These are phyloP conservation scores for Coemansia sp. DNA, from an alignment of 192 early-diverging fungal genomes.

Conservation along the genomic window DNA sequence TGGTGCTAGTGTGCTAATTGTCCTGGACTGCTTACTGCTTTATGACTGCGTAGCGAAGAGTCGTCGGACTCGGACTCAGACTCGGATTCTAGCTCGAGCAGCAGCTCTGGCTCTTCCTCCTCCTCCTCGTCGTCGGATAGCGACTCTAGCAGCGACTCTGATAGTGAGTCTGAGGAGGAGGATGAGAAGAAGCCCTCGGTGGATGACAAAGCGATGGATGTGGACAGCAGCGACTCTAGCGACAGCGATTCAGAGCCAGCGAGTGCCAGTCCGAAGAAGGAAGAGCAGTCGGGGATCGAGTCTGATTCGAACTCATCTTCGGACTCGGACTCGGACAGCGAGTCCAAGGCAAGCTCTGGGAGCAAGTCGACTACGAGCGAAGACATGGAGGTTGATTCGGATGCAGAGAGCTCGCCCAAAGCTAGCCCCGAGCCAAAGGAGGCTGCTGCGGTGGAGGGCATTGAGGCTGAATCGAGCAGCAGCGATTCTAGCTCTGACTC, in stretches of 20 bases:
- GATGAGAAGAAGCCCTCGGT: neutral
- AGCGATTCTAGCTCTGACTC: slow-evolving; percentile 15
- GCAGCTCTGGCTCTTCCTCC: neutral
- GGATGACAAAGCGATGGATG: neutral
- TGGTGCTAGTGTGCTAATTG: neutral
- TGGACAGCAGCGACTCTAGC: slow-evolving; percentile 10
- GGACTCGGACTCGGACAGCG: neutral
- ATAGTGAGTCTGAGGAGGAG: slow-evolving; percentile 8
- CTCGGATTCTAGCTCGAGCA: slow-evolving; percentile 16
- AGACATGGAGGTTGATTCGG: slow-evolving; percentile 5
- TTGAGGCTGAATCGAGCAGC: neutral
- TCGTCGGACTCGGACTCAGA: slow-evolving; percentile 10
- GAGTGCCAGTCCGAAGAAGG: neutral
- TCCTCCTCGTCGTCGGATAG: slow-evolving; percentile 2
- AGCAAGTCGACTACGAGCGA: slow-evolving; percentile 5
- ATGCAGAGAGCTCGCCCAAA: slow-evolving; percentile 4
- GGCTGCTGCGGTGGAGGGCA: neutral
- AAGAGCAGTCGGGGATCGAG: neutral
- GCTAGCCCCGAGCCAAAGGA: neutral
- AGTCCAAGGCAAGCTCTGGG: slow-evolving; percentile 5
- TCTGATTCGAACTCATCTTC: slow-evolving; percentile 13
- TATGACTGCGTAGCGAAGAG: neutral
- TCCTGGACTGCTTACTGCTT: neutral
- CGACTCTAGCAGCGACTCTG: slow-evolving; percentile 8
- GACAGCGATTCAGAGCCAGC: neutral